A percentile compares a stretch with the other conserved stretches of the same genome.
Conservation (phyloP, 805 yeast species). For the Metschnikowia vanudenii region DNA sequence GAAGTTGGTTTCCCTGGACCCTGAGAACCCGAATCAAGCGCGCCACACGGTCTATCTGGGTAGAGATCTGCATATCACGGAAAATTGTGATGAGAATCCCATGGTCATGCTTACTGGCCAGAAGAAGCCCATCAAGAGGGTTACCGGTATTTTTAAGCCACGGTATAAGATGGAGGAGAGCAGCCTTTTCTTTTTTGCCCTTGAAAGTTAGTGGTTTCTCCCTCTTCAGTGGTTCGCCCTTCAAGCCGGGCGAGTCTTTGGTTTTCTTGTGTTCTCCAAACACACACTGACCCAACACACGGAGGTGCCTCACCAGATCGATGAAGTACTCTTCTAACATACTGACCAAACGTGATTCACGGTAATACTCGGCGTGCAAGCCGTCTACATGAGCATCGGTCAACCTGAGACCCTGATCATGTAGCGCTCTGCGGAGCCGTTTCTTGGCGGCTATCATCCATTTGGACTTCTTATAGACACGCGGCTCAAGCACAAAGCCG, state of each 20-base stretch:
- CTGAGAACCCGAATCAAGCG: conserved; percentile 27
- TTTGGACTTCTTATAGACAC: conserved; percentile 25
- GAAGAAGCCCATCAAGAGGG: conserved; percentile 2
- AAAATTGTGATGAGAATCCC: conserved; percentile 35
- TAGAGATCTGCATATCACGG: conserved; percentile 4
- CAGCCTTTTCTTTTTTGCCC: neutral
- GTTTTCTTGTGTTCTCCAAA: neutral
- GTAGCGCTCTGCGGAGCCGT: conserved; percentile 16
- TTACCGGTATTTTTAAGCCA: conserved; percentile 5
- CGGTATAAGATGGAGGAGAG: neutral
- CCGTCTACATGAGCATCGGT: conserved; percentile 15
- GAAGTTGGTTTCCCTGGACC: conserved; percentile 27
- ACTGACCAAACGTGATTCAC: conserved; percentile 3
- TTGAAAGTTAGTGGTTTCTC: neutral
- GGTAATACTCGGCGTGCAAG: conserved; percentile 6
- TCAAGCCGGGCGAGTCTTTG: no score
- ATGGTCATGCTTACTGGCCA: conserved; percentile 21
- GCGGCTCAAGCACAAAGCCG: conserved; percentile 3
- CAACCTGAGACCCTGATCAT: conserved; percentile 14
- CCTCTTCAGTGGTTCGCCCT: neutral
- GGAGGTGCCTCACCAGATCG: conserved; percentile 21
- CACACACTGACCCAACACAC: conserved; percentile 14
- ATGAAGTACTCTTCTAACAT: conserved; percentile 11
- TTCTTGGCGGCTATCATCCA: conserved; percentile 26
- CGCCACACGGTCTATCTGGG: conserved; percentile 21